Conservation (phyloP, 2,329 filamentous ascomycete genomes). For the Pseudogymnoascus sp. region DNA sequence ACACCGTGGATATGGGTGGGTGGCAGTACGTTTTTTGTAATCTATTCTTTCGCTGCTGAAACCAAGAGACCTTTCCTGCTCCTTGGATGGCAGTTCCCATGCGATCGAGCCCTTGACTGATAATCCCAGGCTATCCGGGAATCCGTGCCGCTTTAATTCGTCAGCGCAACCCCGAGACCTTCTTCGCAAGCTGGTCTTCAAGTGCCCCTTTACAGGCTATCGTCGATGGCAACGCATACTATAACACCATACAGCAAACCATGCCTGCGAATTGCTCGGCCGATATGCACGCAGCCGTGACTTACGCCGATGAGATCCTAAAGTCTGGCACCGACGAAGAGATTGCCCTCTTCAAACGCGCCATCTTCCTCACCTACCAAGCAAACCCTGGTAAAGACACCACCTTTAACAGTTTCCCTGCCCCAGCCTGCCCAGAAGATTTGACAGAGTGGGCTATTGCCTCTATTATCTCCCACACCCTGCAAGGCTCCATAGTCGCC, state of each 20-base stretch:
- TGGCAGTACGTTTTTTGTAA: background rate
- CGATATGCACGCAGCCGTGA: constrained; percentile 14
- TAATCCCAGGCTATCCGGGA: constrained; percentile 10
- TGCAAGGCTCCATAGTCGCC: background rate
- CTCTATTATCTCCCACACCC: background rate
- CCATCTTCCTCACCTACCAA: constrained; percentile 7
- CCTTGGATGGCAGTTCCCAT: background rate
- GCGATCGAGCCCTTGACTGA: background rate
- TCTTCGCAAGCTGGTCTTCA: constrained; percentile 14
- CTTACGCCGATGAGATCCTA: constrained; percentile 12
- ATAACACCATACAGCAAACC: constrained; percentile 11
- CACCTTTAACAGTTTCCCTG: background rate
- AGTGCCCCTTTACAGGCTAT: constrained; percentile 11
- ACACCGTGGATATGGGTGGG: constrained; percentile 15
- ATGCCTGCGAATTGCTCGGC: constrained; percentile 14
- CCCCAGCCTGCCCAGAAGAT: background rate
- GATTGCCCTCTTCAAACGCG: constrained; percentile 11
- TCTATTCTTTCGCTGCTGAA: background rate
- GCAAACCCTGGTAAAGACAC: background rate
- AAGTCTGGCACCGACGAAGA: constrained; percentile 9
- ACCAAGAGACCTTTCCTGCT: background rate
- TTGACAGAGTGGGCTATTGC: background rate
- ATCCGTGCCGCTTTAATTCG: constrained; percentile 12
- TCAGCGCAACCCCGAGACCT: constrained; percentile 12
- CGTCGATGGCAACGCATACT: constrained; percentile 11